A percentile compares a stretch with the other conserved stretches of the same genome.
phyloP scores from a whole-genome alignment of 1,284 basidiomycete genomes.

The Stygiomarasmius scandens region DNA sequence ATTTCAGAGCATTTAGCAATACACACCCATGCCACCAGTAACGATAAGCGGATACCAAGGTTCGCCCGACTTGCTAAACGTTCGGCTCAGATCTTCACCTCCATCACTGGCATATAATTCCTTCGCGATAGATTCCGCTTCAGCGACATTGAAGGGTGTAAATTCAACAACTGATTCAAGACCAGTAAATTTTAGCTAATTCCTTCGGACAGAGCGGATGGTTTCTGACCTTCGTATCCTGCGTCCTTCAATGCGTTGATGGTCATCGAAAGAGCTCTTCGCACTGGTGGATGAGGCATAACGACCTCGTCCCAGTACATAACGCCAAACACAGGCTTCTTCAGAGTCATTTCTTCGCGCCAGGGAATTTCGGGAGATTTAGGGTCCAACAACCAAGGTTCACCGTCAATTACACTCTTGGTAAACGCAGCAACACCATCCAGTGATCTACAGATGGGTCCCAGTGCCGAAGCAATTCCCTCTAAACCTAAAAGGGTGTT shows the following conservation, averaged over 20 bases:
- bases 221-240: constrained; percentile 48
- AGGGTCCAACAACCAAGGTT: constrained; percentile 65
- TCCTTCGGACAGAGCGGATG: no score
- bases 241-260: constrained; percentile 47
- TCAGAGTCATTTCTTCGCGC: constrained; percentile 48
- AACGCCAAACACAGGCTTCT: constrained; percentile 51
- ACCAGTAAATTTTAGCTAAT: constrained; percentile 19
- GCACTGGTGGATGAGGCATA: constrained; percentile 14
- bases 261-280: constrained; percentile 47
- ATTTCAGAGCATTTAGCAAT: constrained; percentile 14
- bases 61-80: no score
- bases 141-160: constrained; percentile 30
- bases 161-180: constrained; percentile 33
- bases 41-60: no score
- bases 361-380: constrained; percentile 55
- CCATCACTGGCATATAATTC: no score
- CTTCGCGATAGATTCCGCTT: no score
- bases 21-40: no score
- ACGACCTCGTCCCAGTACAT: constrained; percentile 32
- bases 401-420: constrained; percentile 46
- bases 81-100: no score
- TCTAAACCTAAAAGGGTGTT: constrained; percentile 60
- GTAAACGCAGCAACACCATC: constrained; percentile 56
- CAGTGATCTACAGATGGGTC: constrained; percentile 56
- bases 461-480: constrained; percentile 60